These are phyloP conservation scores for Cyberlindnera amylophila DNA, from an alignment of 805 yeast genomes.

Conservation along the genomic window DNA sequence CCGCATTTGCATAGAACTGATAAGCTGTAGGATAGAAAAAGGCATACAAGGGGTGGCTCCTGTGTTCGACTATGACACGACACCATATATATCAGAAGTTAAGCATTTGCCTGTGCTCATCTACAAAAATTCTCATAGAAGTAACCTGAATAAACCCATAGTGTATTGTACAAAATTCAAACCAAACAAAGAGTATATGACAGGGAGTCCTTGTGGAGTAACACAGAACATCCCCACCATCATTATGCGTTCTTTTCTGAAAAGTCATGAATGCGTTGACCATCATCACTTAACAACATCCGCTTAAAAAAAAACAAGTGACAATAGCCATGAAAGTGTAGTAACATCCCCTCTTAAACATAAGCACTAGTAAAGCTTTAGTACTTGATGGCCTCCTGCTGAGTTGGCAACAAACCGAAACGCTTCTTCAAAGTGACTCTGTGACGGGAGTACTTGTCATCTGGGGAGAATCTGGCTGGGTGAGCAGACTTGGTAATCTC, in stretches of 20 bases:
- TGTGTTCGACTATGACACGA: too few relatives aligned
- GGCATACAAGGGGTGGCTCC: too few relatives aligned
- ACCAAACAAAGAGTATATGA: neutral
- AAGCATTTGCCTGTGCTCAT: too few relatives aligned
- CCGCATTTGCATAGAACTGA: too few relatives aligned
- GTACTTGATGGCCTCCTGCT: constrained; percentile 37
- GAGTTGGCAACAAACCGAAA: constrained; percentile 83
- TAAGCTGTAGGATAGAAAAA: too few relatives aligned
- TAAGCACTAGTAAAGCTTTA: constrained; percentile 1
- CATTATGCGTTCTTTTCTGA: neutral
- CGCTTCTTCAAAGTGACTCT: constrained; percentile 98
- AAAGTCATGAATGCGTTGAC: neutral
- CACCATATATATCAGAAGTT: too few relatives aligned
- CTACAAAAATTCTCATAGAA: too few relatives aligned
- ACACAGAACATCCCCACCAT: too few relatives aligned
- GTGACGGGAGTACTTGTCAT: constrained; percentile 98
- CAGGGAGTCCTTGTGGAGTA: too few relatives aligned
- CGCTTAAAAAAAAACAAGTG: too few relatives aligned
- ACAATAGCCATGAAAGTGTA: too few relatives aligned
- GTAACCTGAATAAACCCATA: neutral
- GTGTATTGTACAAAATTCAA: neutral
- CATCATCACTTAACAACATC: neutral
- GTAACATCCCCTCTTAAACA: neutral
- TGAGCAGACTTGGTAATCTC: constrained; percentile 98
- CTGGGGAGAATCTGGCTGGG: constrained; percentile 99